Conservation (phyloP, 257 asterid genomes). For the Solanum sparsipilum region DNA sequence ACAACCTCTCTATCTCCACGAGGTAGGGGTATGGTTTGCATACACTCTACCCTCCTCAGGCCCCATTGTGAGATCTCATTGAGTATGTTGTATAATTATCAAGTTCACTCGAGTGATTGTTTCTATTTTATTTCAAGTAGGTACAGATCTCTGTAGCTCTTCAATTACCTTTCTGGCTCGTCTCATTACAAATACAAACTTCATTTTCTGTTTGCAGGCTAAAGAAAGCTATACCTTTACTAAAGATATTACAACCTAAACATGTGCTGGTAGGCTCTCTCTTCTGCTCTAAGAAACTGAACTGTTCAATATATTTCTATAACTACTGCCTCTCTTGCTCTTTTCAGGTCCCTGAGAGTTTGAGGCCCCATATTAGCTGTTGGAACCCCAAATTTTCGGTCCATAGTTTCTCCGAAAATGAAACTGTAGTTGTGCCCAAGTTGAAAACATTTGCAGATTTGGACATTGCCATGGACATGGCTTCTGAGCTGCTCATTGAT, state of each 20-base stretch:
- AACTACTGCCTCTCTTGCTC: background rate
- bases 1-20: background rate
- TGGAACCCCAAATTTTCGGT: constrained; percentile 23
- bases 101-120: background rate
- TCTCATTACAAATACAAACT: background rate
- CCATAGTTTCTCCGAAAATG: constrained; percentile 34
- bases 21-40: background rate
- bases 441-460: constrained; percentile 22
- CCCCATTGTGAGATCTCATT: background rate
- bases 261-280: constrained; percentile 48
- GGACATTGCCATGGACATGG: constrained; percentile 42
- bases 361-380: constrained; percentile 24
- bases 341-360: constrained; percentile 50
- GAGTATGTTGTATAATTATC: background rate
- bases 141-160: background rate
- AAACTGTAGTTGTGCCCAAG: constrained; percentile 35
- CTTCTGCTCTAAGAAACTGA: background rate
- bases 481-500: constrained; percentile 21
- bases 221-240: constrained; percentile 28
- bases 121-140: background rate
- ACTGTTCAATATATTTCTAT: background rate
- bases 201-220: constrained; percentile 26
- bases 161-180: background rate
- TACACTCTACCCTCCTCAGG: background rate
- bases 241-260: constrained; percentile 59